Evolutionary conservation across 1,284 basidiomycete species (phyloP), one percentile per base, ranked within the genome.

Genomic region (Ceratobasidium sp.): DNA sequence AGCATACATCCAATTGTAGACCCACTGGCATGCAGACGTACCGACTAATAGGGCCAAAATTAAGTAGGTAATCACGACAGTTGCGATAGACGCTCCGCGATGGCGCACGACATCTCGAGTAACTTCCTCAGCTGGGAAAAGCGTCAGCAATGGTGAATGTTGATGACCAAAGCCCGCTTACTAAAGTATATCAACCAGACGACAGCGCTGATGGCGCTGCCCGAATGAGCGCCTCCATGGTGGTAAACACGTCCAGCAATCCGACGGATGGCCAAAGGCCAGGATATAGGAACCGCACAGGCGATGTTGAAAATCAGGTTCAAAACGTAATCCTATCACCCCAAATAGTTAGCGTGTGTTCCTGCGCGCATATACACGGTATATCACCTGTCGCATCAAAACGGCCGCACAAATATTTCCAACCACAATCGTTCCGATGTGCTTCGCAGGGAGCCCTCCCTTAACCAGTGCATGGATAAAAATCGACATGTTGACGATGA

Each of bases 401-500:
- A 91, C 88, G 9, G 89, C 87, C 67, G 86, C 87, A 81, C 90
- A 89, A 18, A 91, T 83, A 80, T 91, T 91, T 10, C 88, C 85
- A 26, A 90, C 85, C 28, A 89, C 88, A 78, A 89, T 86, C 49
- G 88, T 84, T 23, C 87, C 89, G 18, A 91, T 84, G 56, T 88
- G 82, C 64, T 87, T 84, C 3, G 90, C 86, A 80, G 88, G 86
- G n/a, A 86, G 82, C 15, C 81, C 84, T 10, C 85, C 87, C 64
- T 84, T 84, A 39, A 86, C 85, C 46, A 88, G 81, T 7, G 87
- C 84, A 5, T 84, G 85, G 78, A 91, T 88, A 83, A 91, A 87
- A 61, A 90, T 86, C 3, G 85, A 86, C 83, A 90, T 84, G 82
- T 91, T 91, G 46, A 86, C 85, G 67, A 90, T 80, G 83, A 91